These are phyloP conservation scores for Lactarius akahatsu DNA, from an alignment of 768 basidiomycete genomes.

Conservation along the genomic window DNA sequence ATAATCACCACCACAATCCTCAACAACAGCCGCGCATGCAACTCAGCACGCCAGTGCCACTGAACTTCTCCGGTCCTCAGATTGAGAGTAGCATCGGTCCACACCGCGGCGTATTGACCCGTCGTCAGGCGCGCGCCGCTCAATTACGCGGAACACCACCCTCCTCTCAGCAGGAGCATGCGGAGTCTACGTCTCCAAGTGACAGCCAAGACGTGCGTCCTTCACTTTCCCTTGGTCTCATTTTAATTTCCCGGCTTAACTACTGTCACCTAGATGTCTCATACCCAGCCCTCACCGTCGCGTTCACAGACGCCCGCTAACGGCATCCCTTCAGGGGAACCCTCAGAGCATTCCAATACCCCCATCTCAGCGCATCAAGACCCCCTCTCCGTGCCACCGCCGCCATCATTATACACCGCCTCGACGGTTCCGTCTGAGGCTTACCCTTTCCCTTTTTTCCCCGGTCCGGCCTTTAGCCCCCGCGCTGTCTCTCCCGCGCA, in stretches of 20 bases:
- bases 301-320: conserved; percentile 28
- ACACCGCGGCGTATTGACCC: conserved; percentile 26
- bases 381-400: conserved; percentile 22
- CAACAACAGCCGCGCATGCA: conserved; percentile 25
- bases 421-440: conserved; percentile 19
- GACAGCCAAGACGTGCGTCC: conserved; percentile 28
- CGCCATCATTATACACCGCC: conserved; percentile 24
- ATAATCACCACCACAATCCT: conserved; percentile 24
- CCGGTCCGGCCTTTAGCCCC: conserved; percentile 36
- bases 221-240: conserved; percentile 2
- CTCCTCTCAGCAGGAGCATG: conserved; percentile 10
- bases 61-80: conserved; percentile 26
- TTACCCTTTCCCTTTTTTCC: conserved; percentile 26
- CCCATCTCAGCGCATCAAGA: conserved; percentile 23
- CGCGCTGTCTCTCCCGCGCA: conserved; percentile 62
- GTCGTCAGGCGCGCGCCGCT: conserved; percentile 28
- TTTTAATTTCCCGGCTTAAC: conserved; percentile 12
- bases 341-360: conserved; percentile 24
- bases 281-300: conserved; percentile 19
- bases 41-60: conserved; percentile 19
- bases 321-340: conserved; percentile 23
- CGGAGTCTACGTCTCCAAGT: conserved; percentile 14
- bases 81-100: conserved; percentile 30
- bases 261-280: conserved; percentile 12
- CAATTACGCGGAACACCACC: conserved; percentile 23